Evolutionary conservation across 2,329 filamentous ascomycete species (phyloP), one percentile per base, ranked within the genome.

Genomic region (Pestalotiopsis sp.): DNA sequence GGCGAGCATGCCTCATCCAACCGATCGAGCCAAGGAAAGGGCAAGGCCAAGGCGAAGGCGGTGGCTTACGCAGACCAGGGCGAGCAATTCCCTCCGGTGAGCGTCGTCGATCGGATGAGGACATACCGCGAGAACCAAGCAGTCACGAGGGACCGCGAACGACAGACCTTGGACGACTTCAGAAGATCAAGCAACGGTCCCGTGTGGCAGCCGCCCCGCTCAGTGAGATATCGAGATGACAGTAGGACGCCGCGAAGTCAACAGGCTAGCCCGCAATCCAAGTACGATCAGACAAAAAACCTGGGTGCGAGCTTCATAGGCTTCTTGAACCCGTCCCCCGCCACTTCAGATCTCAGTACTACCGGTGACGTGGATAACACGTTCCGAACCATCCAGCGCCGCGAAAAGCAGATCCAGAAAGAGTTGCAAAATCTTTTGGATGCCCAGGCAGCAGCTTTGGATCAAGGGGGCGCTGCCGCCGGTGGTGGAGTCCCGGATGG

Each of bases 401-500:
- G 82, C 71, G 86, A 88, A 63, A 80, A 80, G 31, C 82, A 87
- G 71, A 82, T 90, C 14, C 85, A 90, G 72, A 80, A 84, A 66
- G 86, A 89, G 72, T 80, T 90, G 12, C 88, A 91, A 74, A 79
- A 83, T 61, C 77, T 90, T 12, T 80, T 91, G 2, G 88, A 90
- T 77, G 86, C 86, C 2, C 88, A 91, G 74, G 83, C 85, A 38
- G 84, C 85, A 69, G 87, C 85, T 7, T 76, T 89, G 31, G 81
- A 84, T 71, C 80, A 67, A 20, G 66, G 58, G 4, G 57, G 13
- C 4, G 66, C 57, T 36, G 49, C 63, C 20, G 71, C 68, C 78
- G n/a, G 73, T 39, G 69, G 72, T 0, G 17, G 45, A 14, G 52
- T 63, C 3, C 57, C 70, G 14, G 67, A 13, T 80, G 81, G 49